A percentile compares a stretch with the other conserved stretches of the same genome.
phyloP scores from a whole-genome alignment of 208 protist species.

The Balamuthia mandrillaris region DNA sequence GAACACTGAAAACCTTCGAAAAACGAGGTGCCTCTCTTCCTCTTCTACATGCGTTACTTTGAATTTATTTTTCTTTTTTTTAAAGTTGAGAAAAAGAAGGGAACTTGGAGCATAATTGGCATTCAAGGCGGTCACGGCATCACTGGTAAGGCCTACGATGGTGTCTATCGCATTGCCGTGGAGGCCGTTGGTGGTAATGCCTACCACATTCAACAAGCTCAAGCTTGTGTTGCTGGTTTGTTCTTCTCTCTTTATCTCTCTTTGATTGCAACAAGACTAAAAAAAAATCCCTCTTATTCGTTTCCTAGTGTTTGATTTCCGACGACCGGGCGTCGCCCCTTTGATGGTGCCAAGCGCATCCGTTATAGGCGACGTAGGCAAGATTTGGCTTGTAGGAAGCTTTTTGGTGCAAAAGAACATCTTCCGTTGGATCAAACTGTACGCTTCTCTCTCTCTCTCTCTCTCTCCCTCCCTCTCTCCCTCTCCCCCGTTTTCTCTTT shows the following conservation, averaged over 20 bases:
- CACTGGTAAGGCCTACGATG: not conserved
- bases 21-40: no score
- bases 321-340: not conserved
- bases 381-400: constrained; percentile 30
- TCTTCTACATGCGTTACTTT: no score
- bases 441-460: not conserved
- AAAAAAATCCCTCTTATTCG: not conserved
- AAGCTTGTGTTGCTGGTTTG: not conserved
- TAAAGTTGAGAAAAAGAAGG: no score
- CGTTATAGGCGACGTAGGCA: not conserved
- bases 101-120: not conserved
- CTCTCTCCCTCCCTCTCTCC: not conserved
- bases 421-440: constrained; percentile 6
- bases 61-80: no score
- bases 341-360: not conserved
- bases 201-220: constrained; percentile 16
- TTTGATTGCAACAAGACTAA: not conserved
- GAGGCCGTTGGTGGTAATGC: not conserved
- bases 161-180: constrained; percentile 8
- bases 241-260: not conserved
- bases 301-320: constrained; percentile 12
- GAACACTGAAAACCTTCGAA: no score
- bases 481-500: not conserved
- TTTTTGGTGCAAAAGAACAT: constrained; percentile 3
- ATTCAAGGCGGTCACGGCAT: no score